These are phyloP conservation scores for Capronia americana DNA, from an alignment of 2,329 filamentous ascomycete species.

Conservation along the genomic window DNA sequence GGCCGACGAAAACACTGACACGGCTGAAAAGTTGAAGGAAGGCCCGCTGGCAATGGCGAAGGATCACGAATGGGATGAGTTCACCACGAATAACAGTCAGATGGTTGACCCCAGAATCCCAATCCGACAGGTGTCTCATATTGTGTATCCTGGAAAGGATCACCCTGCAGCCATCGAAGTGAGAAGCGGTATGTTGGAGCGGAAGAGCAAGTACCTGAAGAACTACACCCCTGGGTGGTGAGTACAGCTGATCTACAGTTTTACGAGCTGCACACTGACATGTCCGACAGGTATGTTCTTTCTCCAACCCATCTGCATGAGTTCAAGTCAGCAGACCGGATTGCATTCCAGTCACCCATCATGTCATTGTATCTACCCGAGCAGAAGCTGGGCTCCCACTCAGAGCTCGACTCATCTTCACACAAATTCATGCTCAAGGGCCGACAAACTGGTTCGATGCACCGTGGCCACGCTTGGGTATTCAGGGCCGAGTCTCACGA, in stretches of 20 bases:
- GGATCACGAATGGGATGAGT: conserved; percentile 86
- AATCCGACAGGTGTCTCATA: conserved; percentile 77
- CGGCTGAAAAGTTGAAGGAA: conserved; percentile 79
- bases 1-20: conserved; percentile 77
- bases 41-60: conserved; percentile 93
- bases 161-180: conserved; percentile 85
- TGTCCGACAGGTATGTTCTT: conserved; percentile 77
- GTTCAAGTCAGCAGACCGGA: conserved; percentile 97
- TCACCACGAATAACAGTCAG: conserved; percentile 80
- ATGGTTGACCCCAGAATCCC: conserved; percentile 86
- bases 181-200: conserved; percentile 86
- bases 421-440: conserved; percentile 99
- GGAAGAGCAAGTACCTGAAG: conserved; percentile 98
- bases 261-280: conserved; percentile 7
- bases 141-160: conserved; percentile 89
- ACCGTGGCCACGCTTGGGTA: conserved; percentile 75
- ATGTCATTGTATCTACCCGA: conserved; percentile 97
- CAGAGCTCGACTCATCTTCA: conserved; percentile 78
- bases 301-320: conserved; percentile 97
- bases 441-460: conserved; percentile 89
- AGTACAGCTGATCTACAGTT: conserved; percentile 47
- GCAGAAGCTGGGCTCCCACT: conserved; percentile 93
- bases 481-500: conserved; percentile 76
- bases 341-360: conserved; percentile 78
- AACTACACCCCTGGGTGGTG: conserved; percentile 96